Evolutionary conservation across 768 basidiomycete genomes (phyloP), one percentile per base, ranked within the genome.

Genomic region (Auriscalpium vulgare): DNA sequence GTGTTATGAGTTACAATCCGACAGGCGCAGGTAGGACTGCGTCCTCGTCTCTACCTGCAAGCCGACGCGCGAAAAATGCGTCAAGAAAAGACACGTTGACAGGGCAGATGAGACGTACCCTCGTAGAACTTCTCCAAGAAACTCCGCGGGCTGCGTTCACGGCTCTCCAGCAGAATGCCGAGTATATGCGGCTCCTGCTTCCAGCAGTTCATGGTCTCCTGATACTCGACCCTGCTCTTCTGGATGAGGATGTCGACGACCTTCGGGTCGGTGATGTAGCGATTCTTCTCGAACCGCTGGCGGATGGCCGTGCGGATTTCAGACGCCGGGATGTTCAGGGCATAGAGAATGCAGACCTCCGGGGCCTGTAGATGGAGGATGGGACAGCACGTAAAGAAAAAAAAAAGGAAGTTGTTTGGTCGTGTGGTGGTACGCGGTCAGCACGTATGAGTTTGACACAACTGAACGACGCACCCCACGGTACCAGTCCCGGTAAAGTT

Each of bases 181-280:
- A 84, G 71, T 35, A 93, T 74, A 66, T 93, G 90, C 58, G 91
- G 87, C 45, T 76, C 79, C 75, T 90, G 88, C 67, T 94, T 94
- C 94, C 94, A 97, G 64, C 80, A 82, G 67, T 97, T 97, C 78
- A 97, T 77, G 52, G 87, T 87, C 77, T 97, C 95, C 76, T 98
- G 95, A 66, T 84, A 91, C 62, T 97, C 93, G 73, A 84, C 87
- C 60, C 83, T 76, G 52, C 82, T 78, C 77, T 97, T 97, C 66
- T 87, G 78, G 43, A 97, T 66, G 63, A 97, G 76, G 47, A 95
- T 74, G 68, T 99, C 93, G 67, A 98, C 83, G 21, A 88, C 83
- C 54, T 84, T 82, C 29, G 80, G 72, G 73, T 98, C 91, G 47
- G 85, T 82, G 40, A 97, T 83, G 64, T 88, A 76, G 53, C 86